Evolutionary conservation across 306 rosid species (phyloP), one percentile per base, ranked within the genome.

Genomic region (Leucaena leucocephala): DNA sequence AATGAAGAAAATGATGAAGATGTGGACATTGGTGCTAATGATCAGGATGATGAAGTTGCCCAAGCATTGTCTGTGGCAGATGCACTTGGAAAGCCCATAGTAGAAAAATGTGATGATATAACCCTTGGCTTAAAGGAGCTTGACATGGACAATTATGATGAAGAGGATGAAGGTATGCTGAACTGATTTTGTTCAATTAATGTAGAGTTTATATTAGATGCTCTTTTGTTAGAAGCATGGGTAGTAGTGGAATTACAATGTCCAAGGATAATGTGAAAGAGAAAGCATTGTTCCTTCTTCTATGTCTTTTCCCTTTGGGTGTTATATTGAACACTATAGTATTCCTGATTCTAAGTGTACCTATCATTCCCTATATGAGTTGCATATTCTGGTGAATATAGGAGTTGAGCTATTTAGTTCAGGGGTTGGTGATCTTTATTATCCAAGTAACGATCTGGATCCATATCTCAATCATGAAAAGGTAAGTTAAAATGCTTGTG

Each of bases 101-200:
- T 64, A 2, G 86, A 38, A 22, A 38, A 8, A 68, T 67, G 14
- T 80, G 92, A 94, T 13, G 90, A 87, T 54, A 72, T 92, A 16
- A 21, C 92, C 17, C 76, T 83, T 34, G 93, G 86, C 27, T 84
- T 94, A 79, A 81, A 76, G 89, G 97, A 87, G 67, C 97, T 94
- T 12, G 83, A 89, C 87, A 92, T 94, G 98, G 98, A 92, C 10
- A 33, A 84, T 76, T 94, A 92, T 45, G 93, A 92, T 13, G 91
- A 91, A 0, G 95, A 94, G 57, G 98, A 91, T 3, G 90, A 94
- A 35, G 97, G 97, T 84, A 83, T 82, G 11, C 45, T 9, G 54
- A 8, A 40, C 17, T 78, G 54, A 44, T 59, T 78, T 3, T 48
- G 58, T 50, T 16, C 22, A 52, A 52, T 40, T 34, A 52, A 38